Conservation (phyloP, 208 protist genomes). For the Trypanosoma rangeli region DNA sequence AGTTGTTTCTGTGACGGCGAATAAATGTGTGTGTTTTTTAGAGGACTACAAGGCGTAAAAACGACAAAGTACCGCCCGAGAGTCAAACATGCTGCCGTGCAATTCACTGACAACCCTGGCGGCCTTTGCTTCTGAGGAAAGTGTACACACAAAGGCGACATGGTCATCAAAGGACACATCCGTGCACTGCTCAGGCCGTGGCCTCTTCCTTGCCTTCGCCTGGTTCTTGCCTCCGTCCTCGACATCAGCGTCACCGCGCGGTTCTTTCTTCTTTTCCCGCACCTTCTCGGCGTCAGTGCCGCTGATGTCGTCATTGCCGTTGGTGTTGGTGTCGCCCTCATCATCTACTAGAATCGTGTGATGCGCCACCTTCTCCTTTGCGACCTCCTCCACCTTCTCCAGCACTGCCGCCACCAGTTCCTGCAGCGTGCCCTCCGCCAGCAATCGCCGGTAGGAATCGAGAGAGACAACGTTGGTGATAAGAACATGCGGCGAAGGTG, state of each 20-base stretch:
- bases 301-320: neutral
- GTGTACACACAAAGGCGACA: slow-evolving; percentile 56
- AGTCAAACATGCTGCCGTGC: slow-evolving; percentile 63
- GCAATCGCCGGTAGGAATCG: slow-evolving; percentile 19
- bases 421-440: slow-evolving; percentile 19
- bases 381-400: slow-evolving; percentile 36
- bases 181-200: slow-evolving; percentile 11
- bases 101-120: slow-evolving; percentile 55
- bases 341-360: slow-evolving; percentile 52
- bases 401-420: slow-evolving; percentile 40
- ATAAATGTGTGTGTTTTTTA: slow-evolving; percentile 1
- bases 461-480: slow-evolving; percentile 65
- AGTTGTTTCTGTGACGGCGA: slow-evolving; percentile 9
- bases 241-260: neutral
- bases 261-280: neutral
- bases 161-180: slow-evolving; percentile 50
- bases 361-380: slow-evolving; percentile 35
- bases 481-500: slow-evolving; percentile 45
- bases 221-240: neutral
- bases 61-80: slow-evolving; percentile 54
- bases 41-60: slow-evolving; percentile 31
- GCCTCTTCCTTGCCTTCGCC: slow-evolving; percentile 2
- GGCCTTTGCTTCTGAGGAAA: slow-evolving; percentile 48
- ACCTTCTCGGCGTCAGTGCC: neutral
- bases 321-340: neutral